A percentile compares a stretch with the other conserved stretches of the same genome.
These are phyloP conservation scores for Dactylorhiza incarnata DNA, from an alignment of 106 monocot genomes.

Conservation along the genomic window DNA sequence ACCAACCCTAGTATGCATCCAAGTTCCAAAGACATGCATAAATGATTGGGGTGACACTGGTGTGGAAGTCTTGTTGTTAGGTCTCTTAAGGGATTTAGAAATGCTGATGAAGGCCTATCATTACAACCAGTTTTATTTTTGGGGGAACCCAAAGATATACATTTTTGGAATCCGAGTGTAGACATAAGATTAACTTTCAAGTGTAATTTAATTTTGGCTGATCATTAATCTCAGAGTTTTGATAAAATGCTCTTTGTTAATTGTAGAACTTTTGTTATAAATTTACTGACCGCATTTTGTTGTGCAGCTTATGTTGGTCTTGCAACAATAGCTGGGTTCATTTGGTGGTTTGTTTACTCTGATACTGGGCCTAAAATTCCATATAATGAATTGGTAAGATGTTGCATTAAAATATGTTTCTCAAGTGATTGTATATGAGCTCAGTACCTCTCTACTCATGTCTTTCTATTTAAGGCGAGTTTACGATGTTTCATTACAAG, in stretches of 20 bases:
- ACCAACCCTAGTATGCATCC: no score
- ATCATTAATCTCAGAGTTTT: not conserved
- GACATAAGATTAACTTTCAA: not conserved
- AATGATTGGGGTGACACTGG: no score
- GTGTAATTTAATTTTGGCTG: not conserved
- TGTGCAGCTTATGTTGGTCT: conserved; percentile 98
- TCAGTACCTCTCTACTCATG: not conserved
- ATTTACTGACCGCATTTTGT: conserved; percentile 4
- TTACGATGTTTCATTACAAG: not conserved
- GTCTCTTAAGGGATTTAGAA: no score
- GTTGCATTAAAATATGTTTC: not conserved
- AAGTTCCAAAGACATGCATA: no score
- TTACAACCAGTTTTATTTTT: no score
- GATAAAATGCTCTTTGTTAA: not conserved
- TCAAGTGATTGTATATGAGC: not conserved
- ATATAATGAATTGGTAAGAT: conserved; percentile 86
- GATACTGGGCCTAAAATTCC: conserved; percentile 78
- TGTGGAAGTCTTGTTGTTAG: no score
- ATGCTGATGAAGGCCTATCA: no score
- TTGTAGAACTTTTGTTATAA: not conserved
- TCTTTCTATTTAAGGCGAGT: no score
- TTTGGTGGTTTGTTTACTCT: conserved; percentile 99
- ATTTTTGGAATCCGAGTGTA: no score
- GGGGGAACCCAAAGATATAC: no score
- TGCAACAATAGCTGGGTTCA: conserved; percentile 91